phyloP scores from a whole-genome alignment of 139 green algal species.

The Chlamydomonas sp. region DNA sequence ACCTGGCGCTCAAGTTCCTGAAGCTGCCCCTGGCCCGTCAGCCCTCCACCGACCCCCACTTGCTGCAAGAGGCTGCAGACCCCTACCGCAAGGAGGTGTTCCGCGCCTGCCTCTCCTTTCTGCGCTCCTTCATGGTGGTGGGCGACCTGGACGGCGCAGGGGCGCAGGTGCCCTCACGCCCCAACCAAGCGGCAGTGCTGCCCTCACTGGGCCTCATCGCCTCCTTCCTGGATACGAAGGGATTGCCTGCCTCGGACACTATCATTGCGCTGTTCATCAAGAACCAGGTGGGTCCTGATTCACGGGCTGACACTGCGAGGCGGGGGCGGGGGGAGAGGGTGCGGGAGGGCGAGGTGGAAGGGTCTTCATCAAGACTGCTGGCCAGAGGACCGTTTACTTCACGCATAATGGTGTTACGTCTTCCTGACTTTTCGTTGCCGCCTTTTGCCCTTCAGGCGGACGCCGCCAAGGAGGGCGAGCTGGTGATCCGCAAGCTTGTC shows the following conservation, averaged over 20 bases:
- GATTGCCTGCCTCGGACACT: constrained; percentile 25
- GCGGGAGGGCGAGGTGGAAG: too few species aligned
- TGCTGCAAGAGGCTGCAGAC: constrained; percentile 36
- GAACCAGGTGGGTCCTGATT: constrained; percentile 13
- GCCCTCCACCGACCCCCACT: neutral
- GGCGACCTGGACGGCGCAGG: constrained; percentile 5
- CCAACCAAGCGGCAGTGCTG: constrained; percentile 28
- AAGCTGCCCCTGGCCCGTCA: constrained; percentile 22
- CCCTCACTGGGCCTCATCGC: constrained; percentile 26
- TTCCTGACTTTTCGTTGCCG: too few species aligned
- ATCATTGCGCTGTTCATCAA: constrained; percentile 35
- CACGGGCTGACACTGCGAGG: neutral
- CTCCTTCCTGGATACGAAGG: constrained; percentile 21
- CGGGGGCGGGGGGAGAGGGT: too few species aligned
- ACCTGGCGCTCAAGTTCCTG: constrained; percentile 37
- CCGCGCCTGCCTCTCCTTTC: constrained; percentile 20
- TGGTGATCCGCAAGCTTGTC: constrained; percentile 32
- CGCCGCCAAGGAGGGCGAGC: neutral
- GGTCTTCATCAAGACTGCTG: too few species aligned
- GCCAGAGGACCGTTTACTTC: too few species aligned
- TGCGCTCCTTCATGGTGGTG: constrained; percentile 44
- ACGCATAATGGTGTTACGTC: too few species aligned
- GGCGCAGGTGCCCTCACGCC: neutral
- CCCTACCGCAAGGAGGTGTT: constrained; percentile 19
- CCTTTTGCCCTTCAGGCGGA: neutral